Percentiles rank a stretch among this genome's conserved stretches.
Evolutionary conservation across 2,329 filamentous ascomycete genomes (phyloP).

Genomic region (Epichloe elymi): DNA sequence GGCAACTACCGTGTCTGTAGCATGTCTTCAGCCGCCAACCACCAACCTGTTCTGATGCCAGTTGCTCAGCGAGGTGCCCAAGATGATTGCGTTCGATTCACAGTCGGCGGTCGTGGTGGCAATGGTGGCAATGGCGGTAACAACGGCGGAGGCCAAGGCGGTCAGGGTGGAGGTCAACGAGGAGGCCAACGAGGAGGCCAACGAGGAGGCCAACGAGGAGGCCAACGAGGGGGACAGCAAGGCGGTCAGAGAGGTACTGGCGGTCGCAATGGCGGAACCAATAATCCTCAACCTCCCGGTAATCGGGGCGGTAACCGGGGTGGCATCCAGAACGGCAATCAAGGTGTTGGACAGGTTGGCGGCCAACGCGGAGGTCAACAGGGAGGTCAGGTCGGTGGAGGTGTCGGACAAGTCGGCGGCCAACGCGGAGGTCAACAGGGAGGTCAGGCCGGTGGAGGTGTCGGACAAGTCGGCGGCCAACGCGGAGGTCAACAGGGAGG

Average conservation of each 20-base stretch:
- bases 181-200: background rate
- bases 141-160: constrained; percentile 6
- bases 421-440: too few species aligned
- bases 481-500: too few species aligned
- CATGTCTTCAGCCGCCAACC: constrained; percentile 50
- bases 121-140: constrained; percentile 10
- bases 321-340: background rate
- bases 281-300: background rate
- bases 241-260: background rate
- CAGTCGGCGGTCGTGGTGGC: constrained; percentile 24
- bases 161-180: background rate
- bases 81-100: constrained; percentile 51
- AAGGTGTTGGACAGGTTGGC: background rate
- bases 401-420: too few species aligned
- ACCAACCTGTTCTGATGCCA: constrained; percentile 53
- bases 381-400: too few species aligned
- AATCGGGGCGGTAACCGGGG: background rate
- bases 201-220: background rate
- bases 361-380: background rate
- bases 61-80: constrained; percentile 54
- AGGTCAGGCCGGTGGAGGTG: too few species aligned
- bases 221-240: background rate
- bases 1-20: constrained; percentile 55
- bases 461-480: too few species aligned
- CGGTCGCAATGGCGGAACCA: background rate